Conservation (phyloP, 1,284 basidiomycete genomes). For the Cryptococcus hybrid region DNA sequence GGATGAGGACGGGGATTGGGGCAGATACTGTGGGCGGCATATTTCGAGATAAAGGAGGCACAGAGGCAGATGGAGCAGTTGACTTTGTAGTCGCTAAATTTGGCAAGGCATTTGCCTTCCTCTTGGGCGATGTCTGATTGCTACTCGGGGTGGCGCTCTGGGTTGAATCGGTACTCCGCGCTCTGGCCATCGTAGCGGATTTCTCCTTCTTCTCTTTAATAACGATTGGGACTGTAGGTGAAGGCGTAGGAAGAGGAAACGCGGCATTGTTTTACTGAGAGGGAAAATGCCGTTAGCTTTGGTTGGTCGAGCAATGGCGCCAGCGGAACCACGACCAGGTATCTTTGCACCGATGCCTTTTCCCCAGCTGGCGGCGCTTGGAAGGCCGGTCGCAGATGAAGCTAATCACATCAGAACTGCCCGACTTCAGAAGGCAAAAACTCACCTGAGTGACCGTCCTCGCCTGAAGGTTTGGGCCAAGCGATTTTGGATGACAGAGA, state of each 20-base stretch:
- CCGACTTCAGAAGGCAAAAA: background rate
- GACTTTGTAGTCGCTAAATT: constrained; percentile 6
- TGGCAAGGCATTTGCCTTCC: constrained; percentile 25
- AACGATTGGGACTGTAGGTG: constrained; percentile 51
- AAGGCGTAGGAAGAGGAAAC: constrained; percentile 59
- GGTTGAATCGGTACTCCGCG: constrained; percentile 36
- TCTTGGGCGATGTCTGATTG: constrained; percentile 40
- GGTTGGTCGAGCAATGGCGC: constrained; percentile 29
- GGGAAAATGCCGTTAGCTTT: constrained; percentile 37
- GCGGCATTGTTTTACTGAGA: constrained; percentile 37
- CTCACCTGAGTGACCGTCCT: constrained; percentile 39
- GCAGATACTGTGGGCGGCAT: background rate
- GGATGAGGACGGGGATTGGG: constrained; percentile 13
- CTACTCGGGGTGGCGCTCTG: constrained; percentile 25
- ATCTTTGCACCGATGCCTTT: constrained; percentile 22
- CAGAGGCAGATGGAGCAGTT: constrained; percentile 21
- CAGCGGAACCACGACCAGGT: constrained; percentile 42
- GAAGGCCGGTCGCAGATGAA: constrained; percentile 57
- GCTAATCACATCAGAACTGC: background rate
- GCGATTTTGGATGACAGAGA: constrained; percentile 27
- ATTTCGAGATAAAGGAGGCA: constrained; percentile 49
- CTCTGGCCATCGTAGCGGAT: constrained; percentile 28
- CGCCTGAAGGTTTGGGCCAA: constrained; percentile 39
- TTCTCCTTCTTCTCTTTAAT: constrained; percentile 32
- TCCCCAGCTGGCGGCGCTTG: constrained; percentile 79